These are phyloP conservation scores for Apiotrichum siamense DNA, from an alignment of 1,284 basidiomycete genomes.

Conservation along the genomic window DNA sequence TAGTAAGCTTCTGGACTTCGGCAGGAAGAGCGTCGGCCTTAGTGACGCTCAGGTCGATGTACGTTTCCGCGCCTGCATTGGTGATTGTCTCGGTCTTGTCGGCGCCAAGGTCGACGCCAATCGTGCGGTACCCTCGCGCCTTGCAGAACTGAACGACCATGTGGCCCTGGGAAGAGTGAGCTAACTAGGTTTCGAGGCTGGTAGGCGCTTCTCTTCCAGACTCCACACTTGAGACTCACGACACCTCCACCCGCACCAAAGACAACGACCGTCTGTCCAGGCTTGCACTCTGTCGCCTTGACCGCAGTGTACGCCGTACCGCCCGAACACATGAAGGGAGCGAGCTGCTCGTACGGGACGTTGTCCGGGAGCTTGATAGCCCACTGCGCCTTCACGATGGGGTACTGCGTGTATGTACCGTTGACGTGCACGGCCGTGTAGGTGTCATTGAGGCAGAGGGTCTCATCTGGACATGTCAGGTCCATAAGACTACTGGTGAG, in stretches of 20 bases:
- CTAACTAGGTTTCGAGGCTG: neutral
- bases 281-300: conserved; percentile 14
- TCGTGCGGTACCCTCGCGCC: conserved; percentile 13
- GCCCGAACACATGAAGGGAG: conserved; percentile 14
- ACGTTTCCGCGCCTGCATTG: conserved; percentile 9
- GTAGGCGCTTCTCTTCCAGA: no score
- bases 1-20: conserved; percentile 10
- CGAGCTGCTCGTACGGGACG: conserved; percentile 13
- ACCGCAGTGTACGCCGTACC: conserved; percentile 19
- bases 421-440: conserved; percentile 12
- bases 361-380: conserved; percentile 14
- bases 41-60: conserved; percentile 10
- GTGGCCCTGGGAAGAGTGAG: conserved; percentile 5
- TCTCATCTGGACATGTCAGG: conserved; percentile 8
- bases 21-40: conserved; percentile 6
- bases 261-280: conserved; percentile 7
- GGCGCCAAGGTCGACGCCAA: conserved; percentile 16
- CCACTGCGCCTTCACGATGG: conserved; percentile 10
- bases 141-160: conserved; percentile 19
- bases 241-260: conserved; percentile 18
- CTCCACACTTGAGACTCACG: neutral
- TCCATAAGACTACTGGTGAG: neutral
- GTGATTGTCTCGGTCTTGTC: conserved; percentile 10
- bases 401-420: conserved; percentile 18
- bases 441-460: conserved; percentile 12